Conservation (phyloP, 331 rosid species). For the Arachis monticola region DNA sequence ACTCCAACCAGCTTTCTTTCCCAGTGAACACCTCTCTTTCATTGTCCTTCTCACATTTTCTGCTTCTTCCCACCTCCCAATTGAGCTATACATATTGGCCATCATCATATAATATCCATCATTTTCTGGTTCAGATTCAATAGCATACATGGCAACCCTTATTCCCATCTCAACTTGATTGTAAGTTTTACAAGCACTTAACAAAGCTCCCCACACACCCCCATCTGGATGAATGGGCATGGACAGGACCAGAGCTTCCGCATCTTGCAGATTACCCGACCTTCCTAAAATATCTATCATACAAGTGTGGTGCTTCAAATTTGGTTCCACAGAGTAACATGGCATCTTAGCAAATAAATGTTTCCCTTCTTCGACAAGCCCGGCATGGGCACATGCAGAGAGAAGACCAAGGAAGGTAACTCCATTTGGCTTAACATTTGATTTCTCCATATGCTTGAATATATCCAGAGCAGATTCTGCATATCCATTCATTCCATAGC, state of each 20-base stretch:
- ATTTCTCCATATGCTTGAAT: constrained; percentile 63
- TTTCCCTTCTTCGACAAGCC: constrained; percentile 76
- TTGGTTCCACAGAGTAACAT: constrained; percentile 53
- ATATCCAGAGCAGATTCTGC: constrained; percentile 59
- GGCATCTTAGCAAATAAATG: constrained; percentile 59
- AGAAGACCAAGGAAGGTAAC: constrained; percentile 78
- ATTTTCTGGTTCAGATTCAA: constrained; percentile 75
- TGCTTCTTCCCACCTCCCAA: constrained; percentile 85
- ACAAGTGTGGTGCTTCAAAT: constrained; percentile 81
- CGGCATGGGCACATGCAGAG: constrained; percentile 74
- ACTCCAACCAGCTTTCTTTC: constrained; percentile 77
- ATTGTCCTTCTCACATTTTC: constrained; percentile 62
- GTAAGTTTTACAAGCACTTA: constrained; percentile 74
- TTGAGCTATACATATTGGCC: constrained; percentile 67
- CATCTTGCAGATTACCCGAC: constrained; percentile 74
- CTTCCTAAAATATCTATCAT: constrained; percentile 87
- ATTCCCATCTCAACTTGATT: constrained; percentile 65
- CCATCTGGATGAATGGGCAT: constrained; percentile 83
- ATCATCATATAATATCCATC: constrained; percentile 73
- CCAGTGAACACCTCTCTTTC: constrained; percentile 56
- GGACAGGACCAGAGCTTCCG: constrained; percentile 67
- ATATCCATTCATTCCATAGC: constrained; percentile 73
- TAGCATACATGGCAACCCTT: constrained; percentile 65
- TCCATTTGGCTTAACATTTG: constrained; percentile 64
- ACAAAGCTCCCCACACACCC: constrained; percentile 78